A percentile compares a stretch with the other conserved stretches of the same genome.
These are phyloP conservation scores for Eremochloa ophiuroides DNA, from an alignment of 176 grass and related monocot species.

Conservation along the genomic window DNA sequence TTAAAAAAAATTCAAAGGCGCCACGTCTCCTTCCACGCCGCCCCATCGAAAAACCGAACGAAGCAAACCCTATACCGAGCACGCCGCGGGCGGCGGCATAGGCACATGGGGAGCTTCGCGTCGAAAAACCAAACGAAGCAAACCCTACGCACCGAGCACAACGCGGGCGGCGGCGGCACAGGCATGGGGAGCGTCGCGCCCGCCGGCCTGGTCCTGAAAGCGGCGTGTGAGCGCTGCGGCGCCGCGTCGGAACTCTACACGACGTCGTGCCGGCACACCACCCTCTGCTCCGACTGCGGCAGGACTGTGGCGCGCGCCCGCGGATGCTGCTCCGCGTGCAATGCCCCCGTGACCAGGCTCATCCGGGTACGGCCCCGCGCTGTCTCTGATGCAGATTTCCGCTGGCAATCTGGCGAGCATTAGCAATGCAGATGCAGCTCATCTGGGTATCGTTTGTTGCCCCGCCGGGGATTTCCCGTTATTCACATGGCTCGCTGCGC, in stretches of 20 bases:
- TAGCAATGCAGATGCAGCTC: background rate
- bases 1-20: no score
- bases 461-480: background rate
- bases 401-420: background rate
- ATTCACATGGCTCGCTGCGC: background rate
- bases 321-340: slow-evolving; percentile 48
- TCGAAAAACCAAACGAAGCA: background rate
- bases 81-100: no score
- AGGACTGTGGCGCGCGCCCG: slow-evolving; percentile 39
- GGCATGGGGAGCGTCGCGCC: background rate
- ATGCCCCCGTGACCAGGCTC: slow-evolving; percentile 54
- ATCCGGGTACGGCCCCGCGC: slow-evolving; percentile 44
- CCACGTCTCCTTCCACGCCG: no score
- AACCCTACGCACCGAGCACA: slow-evolving; percentile 21
- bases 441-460: background rate
- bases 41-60: no score
- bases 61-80: no score
- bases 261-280: slow-evolving; percentile 66
- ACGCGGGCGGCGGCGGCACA: background rate
- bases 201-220: slow-evolving; percentile 57
- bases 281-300: slow-evolving; percentile 66
- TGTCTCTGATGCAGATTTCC: background rate
- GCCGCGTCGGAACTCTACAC: slow-evolving; percentile 49
- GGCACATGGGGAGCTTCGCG: no score
- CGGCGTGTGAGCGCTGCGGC: slow-evolving; percentile 57